Base-by-base conservation (phyloP, 2,329 filamentous ascomycete species). In the Mycosphaerella sp. region DNA sequence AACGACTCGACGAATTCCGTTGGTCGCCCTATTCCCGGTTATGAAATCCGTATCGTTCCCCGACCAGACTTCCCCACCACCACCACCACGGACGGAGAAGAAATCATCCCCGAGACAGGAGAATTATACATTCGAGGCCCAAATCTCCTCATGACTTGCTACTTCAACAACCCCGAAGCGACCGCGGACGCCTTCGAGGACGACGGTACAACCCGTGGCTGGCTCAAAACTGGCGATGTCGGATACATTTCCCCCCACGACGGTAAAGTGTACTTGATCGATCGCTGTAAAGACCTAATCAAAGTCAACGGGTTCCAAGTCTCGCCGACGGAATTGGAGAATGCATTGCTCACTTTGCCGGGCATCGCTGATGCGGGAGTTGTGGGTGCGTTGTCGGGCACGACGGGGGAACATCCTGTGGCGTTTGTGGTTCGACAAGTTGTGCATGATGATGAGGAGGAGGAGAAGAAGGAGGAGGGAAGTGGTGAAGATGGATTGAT, bases 201-300 rank as follows among this genome's bases (percentile, higher is more conserved):
- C 4, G 59, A 90, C 61, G 83, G 82, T 21, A 21, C 21, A 4
- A 21, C 21, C 21, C 2, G 2, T 4, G 21, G 21, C 1, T 97
- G 92, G 90, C 97, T 98, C 78, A 92, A 88, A 73, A 98, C 93
- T 0, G 93, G 93, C 10, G 78, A 81, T 57, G 42, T 73, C n/a
- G 66, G 66, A 4, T 66, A 64, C 52, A 54, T 68, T 45, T 23
- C 52, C 11, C 17, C 43, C 10, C 5, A 29, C 3, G 58, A 65
- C 41, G 63, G 64, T 17, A 66, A 66, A 45, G 59, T 70, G 45
- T 69, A 65, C 49, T 53, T 71, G 17, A 59, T 68, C 46, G 67
- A 69, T 47, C 65, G 69, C 26, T 59, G 60, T 36, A 70, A 70
- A 48, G 68, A 71, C 45, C 57, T 70, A 5, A 69, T 71, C 59